Conservation (phyloP, 106 monocot genomes). For the Amphibolis antarctica region DNA sequence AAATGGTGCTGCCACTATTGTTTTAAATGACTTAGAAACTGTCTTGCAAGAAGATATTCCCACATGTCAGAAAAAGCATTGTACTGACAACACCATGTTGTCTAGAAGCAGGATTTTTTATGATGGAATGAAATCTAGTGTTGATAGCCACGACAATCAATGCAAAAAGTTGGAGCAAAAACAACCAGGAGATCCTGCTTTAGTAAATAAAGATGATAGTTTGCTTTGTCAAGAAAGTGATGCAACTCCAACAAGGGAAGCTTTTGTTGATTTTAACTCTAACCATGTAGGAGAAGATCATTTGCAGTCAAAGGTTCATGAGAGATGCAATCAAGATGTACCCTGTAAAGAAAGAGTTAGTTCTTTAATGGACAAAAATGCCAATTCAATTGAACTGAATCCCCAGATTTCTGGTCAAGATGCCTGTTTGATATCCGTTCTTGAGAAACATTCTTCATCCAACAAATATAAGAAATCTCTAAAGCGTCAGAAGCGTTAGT, state of each 20-base stretch:
- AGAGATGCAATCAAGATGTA: neutral
- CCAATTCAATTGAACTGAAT: neutral
- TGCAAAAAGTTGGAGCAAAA: neutral
- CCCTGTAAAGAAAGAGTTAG: neutral
- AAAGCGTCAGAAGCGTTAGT: conserved; percentile 14
- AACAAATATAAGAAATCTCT: neutral
- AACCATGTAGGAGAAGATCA: conserved; percentile 4
- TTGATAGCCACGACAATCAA: neutral
- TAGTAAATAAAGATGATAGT: conserved; percentile 1
- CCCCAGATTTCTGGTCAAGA: neutral
- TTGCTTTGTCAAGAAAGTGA: conserved; percentile 1
- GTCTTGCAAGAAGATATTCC: neutral
- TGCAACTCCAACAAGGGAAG: conserved; percentile 3
- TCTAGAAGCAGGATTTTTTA: neutral
- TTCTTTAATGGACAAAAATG: conserved; percentile 2
- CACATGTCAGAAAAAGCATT: neutral
- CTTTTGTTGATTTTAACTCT: neutral
- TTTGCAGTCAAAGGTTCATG: neutral
- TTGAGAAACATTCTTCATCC: neutral
- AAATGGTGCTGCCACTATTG: neutral
- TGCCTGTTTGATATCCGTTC: too few relatives aligned
- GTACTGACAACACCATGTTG: neutral
- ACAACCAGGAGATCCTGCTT: conserved; percentile 5
- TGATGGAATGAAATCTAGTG: conserved; percentile 2
- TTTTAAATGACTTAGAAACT: neutral